Percentiles rank a stretch among this genome's conserved stretches.
phyloP scores from a whole-genome alignment of 441 rosid genomes.

The Pelargonium citronellum region DNA sequence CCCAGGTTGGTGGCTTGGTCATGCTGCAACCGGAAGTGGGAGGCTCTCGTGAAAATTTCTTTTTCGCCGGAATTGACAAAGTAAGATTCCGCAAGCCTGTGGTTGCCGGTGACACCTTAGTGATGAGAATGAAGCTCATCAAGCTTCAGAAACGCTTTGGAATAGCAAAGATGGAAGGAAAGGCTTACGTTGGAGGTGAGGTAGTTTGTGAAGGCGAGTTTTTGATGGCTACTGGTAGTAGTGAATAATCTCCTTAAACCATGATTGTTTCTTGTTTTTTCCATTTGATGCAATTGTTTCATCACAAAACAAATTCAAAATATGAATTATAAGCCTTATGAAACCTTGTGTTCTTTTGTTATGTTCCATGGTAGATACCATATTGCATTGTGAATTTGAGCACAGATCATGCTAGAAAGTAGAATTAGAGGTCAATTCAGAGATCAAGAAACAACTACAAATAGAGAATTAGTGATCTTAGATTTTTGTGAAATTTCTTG shows the following conservation, averaged over 20 bases:
- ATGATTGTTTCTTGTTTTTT: no score
- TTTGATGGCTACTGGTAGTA: conserved; percentile 63
- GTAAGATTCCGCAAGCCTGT: conserved; percentile 82
- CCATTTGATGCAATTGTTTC: no score
- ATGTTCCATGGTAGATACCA: no score
- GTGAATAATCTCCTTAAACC: not conserved
- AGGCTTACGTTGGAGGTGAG: conserved; percentile 55
- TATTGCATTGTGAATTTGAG: no score
- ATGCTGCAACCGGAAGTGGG: conserved; percentile 84
- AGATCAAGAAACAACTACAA: no score
- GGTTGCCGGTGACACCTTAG: conserved; percentile 78
- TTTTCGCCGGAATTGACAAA: conserved; percentile 74
- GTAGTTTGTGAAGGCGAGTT: conserved; percentile 79
- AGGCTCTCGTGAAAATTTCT: conserved; percentile 68
- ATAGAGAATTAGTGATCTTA: no score
- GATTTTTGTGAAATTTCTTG: no score
- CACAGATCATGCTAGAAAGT: no score
- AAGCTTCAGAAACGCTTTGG: conserved; percentile 80
- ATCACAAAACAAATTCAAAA: no score
- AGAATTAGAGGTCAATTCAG: no score
- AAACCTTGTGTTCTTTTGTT: no score
- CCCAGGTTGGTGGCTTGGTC: conserved; percentile 83
- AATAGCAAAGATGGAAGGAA: conserved; percentile 67
- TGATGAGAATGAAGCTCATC: conserved; percentile 80
- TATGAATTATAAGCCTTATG: no score